Evolutionary conservation across 2,329 filamentous ascomycete species (phyloP).

Genomic region (Cordyceps farinosa): DNA sequence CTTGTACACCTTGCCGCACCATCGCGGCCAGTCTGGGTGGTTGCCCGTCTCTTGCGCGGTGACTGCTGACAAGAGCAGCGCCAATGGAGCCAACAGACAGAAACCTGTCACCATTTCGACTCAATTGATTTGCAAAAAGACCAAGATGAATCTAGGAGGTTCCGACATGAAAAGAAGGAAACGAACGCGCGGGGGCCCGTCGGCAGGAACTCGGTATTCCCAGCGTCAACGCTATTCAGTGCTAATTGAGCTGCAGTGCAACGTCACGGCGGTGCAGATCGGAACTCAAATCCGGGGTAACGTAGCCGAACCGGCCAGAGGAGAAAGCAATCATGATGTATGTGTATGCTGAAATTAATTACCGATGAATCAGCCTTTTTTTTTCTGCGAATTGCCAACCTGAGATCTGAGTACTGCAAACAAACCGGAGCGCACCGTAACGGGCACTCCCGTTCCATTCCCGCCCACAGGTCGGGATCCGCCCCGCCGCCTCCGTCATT

Average conservation of each 20-base stretch:
- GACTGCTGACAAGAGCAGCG: neutral
- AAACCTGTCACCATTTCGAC: neutral
- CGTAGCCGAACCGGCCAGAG: neutral
- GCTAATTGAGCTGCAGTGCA: constrained; percentile 7
- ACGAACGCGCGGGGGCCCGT: neutral
- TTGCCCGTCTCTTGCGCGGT: constrained; percentile 34
- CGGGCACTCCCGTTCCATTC: neutral
- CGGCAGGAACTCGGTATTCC: neutral
- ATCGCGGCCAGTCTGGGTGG: constrained; percentile 42
- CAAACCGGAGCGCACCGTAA: neutral
- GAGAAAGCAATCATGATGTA: neutral
- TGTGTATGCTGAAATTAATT: too few relatives aligned
- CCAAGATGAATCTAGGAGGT: neutral
- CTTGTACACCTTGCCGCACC: constrained; percentile 48
- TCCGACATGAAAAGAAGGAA: neutral
- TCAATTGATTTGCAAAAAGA: neutral
- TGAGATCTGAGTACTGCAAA: neutral
- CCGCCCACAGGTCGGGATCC: neutral
- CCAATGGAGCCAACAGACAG: neutral
- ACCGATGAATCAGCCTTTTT: neutral
- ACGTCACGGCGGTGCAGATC: neutral
- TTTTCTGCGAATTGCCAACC: neutral
- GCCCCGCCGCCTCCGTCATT: neutral
- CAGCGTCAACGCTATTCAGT: neutral
- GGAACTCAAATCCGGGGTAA: neutral